Evolutionary conservation across 495 filamentous ascomycete species (phyloP), one percentile per base, ranked within the genome.

Genomic region (Durotheca rogersii): DNA sequence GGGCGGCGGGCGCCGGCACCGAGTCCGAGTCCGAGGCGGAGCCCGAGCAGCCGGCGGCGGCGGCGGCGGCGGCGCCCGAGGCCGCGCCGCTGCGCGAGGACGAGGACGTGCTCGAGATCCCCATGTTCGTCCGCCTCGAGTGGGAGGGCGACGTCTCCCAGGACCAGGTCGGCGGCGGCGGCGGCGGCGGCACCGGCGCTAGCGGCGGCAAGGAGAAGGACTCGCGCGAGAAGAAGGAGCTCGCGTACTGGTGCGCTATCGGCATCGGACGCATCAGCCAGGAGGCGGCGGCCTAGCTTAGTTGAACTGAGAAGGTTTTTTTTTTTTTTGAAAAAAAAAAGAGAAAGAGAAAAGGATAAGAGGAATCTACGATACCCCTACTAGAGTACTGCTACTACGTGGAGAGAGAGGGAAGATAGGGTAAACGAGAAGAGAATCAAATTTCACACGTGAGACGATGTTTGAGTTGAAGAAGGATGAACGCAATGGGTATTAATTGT

Each of bases 191-290:
- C n/a, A n/a, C n/a, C n/a, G n/a, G n/a, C n/a, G n/a, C n/a, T n/a
- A n/a, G n/a, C n/a, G n/a, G n/a, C 5, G 64, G 64, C 25, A 61
- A 56, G 62, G 73, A 71, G 49, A 71, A 64, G 61, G 73, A 79
- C 67, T 61, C 51, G 14, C 72, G 58, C 56, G 75, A 72, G 58
- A 75, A 71, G 61, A 82, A 85, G 57, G 90, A 96, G 68, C 70
- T 96, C 72, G 89, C 89, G 51, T 96, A 94, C 76, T 97, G 93
- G 92, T 85, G 85, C 76, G 92, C 94, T 19, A 72, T 97, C 35
- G 91, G 91, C 5, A 77, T 95, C 33, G 93, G 93, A 20, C 84
- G 82, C 64, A 89, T 96, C 46, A 64, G 65, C 35, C 71, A 70
- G 52, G 58, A 60, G 51, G 62, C 62, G 45, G 25, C 65, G 56